Percentiles rank a stretch among this genome's conserved stretches.
Conservation (phyloP, 2,329 filamentous ascomycete species). For the Exophiala viscosa region DNA sequence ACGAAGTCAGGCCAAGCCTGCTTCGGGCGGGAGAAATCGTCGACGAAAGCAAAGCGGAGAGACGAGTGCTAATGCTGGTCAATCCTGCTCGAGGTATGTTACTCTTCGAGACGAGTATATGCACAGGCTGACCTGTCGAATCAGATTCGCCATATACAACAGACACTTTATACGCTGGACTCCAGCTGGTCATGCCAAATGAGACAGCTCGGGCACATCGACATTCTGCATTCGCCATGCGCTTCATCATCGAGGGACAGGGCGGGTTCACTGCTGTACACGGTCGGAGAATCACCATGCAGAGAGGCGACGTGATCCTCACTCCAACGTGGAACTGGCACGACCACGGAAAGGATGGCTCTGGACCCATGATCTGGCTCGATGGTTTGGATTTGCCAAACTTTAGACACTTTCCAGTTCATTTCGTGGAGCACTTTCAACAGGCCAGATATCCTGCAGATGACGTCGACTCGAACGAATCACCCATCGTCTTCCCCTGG, state of each 20-base stretch:
- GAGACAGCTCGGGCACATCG: constrained; percentile 55
- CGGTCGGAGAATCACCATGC: constrained; percentile 51
- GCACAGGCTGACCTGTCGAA: not conserved
- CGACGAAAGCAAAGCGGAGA: constrained; percentile 37
- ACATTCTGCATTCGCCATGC: constrained; percentile 54
- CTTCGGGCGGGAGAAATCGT: constrained; percentile 37
- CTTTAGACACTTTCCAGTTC: constrained; percentile 50
- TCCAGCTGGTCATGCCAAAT: constrained; percentile 56
- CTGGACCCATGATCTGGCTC: constrained; percentile 55
- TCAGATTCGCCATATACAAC: constrained; percentile 51
- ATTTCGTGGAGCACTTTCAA: constrained; percentile 53
- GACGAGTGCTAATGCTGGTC: constrained; percentile 41
- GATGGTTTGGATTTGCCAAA: constrained; percentile 55
- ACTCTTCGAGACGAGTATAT: not conserved
- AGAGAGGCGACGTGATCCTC: constrained; percentile 54
- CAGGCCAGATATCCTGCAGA: constrained; percentile 48
- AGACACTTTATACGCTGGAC: constrained; percentile 56
- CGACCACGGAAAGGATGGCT: constrained; percentile 58
- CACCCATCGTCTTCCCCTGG: constrained; percentile 50
- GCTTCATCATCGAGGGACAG: constrained; percentile 57
- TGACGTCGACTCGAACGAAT: constrained; percentile 37
- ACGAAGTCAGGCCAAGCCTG: constrained; percentile 35
- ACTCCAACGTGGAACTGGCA: constrained; percentile 60
- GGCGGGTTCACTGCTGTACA: constrained; percentile 58
- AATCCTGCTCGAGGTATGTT: constrained; percentile 38